Conservation (phyloP, 2,329 filamentous ascomycete species). For the Apiospora rasikravindrae region DNA sequence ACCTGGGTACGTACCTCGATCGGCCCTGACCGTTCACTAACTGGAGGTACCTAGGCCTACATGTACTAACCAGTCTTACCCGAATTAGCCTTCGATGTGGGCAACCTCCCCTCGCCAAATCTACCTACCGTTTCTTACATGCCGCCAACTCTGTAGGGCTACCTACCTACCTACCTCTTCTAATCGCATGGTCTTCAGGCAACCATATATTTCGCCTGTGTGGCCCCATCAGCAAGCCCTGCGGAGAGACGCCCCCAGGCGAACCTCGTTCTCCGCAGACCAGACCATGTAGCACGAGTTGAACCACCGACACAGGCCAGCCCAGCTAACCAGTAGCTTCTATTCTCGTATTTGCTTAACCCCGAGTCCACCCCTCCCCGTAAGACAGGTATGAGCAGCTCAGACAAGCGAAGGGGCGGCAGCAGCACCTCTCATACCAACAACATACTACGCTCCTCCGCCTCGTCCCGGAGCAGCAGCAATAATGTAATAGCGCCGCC, state of each 20-base stretch:
- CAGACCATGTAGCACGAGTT: background rate
- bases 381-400: slow-evolving; percentile 43
- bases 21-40: too few species aligned
- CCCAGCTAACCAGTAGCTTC: background rate
- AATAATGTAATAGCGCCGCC: slow-evolving; percentile 45
- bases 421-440: slow-evolving; percentile 29
- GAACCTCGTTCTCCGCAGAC: background rate
- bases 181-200: slow-evolving; percentile 4
- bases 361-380: background rate
- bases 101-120: background rate
- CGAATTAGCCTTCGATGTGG: background rate
- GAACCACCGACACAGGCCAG: background rate
- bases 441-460: slow-evolving; percentile 39
- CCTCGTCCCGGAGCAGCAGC: slow-evolving; percentile 33
- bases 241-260: background rate
- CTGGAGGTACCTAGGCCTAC: background rate
- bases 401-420: slow-evolving; percentile 51
- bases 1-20: background rate
- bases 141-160: too few species aligned
- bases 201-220: background rate
- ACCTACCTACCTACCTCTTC: background rate
- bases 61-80: background rate
- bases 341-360: background rate
- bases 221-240: background rate
- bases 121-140: too few species aligned